A percentile compares a stretch with the other conserved stretches of the same genome.
Conservation (phyloP, 257 asterid genomes). For the Craterostigma plantagineum region DNA sequence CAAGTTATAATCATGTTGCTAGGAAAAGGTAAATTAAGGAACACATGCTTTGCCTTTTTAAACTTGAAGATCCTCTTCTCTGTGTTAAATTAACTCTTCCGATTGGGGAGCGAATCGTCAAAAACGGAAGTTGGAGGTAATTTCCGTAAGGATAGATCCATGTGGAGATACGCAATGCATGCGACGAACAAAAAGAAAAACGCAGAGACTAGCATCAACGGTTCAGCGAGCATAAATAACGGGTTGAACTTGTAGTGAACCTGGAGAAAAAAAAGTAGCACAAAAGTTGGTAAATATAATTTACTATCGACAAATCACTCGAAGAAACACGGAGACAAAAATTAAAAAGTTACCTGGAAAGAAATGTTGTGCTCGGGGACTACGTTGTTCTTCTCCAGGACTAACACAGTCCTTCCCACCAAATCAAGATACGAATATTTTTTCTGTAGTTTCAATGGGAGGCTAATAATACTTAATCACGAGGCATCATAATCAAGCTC, state of each 20-base stretch:
- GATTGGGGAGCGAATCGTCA: too few relatives aligned
- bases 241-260: slow-evolving; percentile 80
- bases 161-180: slow-evolving; percentile 58
- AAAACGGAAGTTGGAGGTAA: background rate
- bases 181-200: slow-evolving; percentile 63
- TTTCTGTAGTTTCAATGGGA: too few relatives aligned
- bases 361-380: slow-evolving; percentile 87
- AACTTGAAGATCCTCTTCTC: too few relatives aligned
- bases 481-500: too few relatives aligned
- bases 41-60: too few relatives aligned
- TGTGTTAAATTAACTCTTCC: too few relatives aligned
- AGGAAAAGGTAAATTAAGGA: too few relatives aligned
- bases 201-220: slow-evolving; percentile 65
- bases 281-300: too few relatives aligned
- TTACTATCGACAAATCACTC: too few relatives aligned
- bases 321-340: too few relatives aligned
- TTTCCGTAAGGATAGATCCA: slow-evolving; percentile 66
- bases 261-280: slow-evolving; percentile 29
- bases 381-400: slow-evolving; percentile 71
- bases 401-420: slow-evolving; percentile 86
- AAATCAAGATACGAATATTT: slow-evolving; percentile 93
- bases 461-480: too few relatives aligned
- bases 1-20: too few relatives aligned
- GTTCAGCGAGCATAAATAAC: slow-evolving; percentile 90
- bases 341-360: slow-evolving; percentile 63